Percentiles rank a stretch among this genome's conserved stretches.
phyloP scores from a whole-genome alignment of 805 yeast species.

The Candida tibetensis region DNA sequence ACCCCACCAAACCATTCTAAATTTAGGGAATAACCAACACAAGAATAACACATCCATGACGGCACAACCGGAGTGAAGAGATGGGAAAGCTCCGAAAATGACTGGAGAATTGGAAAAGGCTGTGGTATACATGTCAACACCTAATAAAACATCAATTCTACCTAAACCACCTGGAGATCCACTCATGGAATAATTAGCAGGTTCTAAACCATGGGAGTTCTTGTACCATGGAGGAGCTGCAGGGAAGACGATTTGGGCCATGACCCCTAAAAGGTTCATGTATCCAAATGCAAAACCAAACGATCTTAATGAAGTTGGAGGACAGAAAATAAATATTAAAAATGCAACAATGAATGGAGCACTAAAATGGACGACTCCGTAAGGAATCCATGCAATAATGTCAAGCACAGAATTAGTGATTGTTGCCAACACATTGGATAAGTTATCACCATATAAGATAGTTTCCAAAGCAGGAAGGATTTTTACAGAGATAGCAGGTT shows the following conservation, averaged over 20 bases:
- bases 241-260: conserved; percentile 79
- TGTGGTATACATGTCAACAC: conserved; percentile 78
- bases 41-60: conserved; percentile 90
- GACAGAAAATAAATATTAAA: conserved; percentile 79
- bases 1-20: conserved; percentile 59
- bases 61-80: conserved; percentile 92
- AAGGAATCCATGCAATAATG: conserved; percentile 92
- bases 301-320: conserved; percentile 79
- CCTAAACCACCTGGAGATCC: conserved; percentile 97
- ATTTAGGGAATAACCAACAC: conserved; percentile 74
- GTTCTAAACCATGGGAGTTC: conserved; percentile 74
- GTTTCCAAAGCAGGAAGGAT: conserved; percentile 91
- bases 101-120: conserved; percentile 85
- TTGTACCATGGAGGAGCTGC: conserved; percentile 99
- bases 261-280: conserved; percentile 85
- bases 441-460: conserved; percentile 85
- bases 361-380: conserved; percentile 87
- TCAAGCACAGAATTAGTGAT: conserved; percentile 64
- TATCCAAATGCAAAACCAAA: conserved; percentile 94
- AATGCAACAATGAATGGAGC: conserved; percentile 85
- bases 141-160: conserved; percentile 76
- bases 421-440: conserved; percentile 79
- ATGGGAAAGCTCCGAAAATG: conserved; percentile 85
- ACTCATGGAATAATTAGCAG: conserved; percentile 86
- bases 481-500: conserved; percentile 88